Percentiles rank a stretch among this genome's conserved stretches.
These are phyloP conservation scores for Candida yuanshanica DNA, from an alignment of 805 yeast species.

Conservation along the genomic window DNA sequence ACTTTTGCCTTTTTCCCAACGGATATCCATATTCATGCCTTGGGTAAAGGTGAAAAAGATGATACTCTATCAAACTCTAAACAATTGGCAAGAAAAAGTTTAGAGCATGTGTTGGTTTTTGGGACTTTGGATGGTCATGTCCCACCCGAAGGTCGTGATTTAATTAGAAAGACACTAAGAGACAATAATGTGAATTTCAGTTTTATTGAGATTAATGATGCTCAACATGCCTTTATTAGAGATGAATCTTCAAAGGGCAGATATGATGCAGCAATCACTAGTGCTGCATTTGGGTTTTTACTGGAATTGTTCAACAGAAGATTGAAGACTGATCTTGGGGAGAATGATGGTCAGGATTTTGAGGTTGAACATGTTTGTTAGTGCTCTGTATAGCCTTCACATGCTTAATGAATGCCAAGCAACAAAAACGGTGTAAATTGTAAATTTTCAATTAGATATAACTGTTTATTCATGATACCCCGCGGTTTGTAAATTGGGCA, in stretches of 20 bases:
- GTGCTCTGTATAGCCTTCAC: too few relatives aligned
- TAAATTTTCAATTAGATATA: too few relatives aligned
- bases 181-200: conserved; percentile 57
- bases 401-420: too few relatives aligned
- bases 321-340: conserved; percentile 63
- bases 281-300: conserved; percentile 59
- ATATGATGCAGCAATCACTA: conserved; percentile 72
- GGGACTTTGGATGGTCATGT: conserved; percentile 80
- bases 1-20: conserved; percentile 77
- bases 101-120: conserved; percentile 62
- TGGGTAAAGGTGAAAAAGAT: conserved; percentile 60
- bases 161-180: conserved; percentile 57
- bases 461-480: too few relatives aligned
- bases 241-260: conserved; percentile 79
- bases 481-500: too few relatives aligned
- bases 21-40: conserved; percentile 63
- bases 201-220: conserved; percentile 69
- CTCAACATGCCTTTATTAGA: conserved; percentile 80
- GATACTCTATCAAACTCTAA: conserved; percentile 55
- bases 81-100: conserved; percentile 45
- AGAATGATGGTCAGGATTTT: conserved; percentile 43
- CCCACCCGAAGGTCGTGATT: conserved; percentile 69
- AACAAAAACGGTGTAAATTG: too few relatives aligned
- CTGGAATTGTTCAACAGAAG: conserved; percentile 66
- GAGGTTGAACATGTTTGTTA: conserved; percentile 63